These are phyloP conservation scores for Sordaria brevicollis DNA, from an alignment of 495 filamentous ascomycete genomes.

Conservation along the genomic window DNA sequence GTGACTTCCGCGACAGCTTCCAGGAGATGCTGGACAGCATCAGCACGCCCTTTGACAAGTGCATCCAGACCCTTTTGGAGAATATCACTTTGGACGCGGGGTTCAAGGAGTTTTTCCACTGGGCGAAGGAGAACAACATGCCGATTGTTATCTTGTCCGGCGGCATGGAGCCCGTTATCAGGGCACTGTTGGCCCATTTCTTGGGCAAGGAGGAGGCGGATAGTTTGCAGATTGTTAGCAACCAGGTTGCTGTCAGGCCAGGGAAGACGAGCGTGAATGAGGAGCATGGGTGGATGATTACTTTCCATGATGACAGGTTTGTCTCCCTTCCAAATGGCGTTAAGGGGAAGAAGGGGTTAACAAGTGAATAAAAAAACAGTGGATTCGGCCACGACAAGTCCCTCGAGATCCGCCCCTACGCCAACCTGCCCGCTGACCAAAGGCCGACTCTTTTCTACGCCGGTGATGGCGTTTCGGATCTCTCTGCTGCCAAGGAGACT, in stretches of 20 bases:
- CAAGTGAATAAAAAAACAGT: conserved; percentile 28
- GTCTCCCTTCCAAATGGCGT: not conserved
- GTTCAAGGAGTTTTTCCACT: conserved; percentile 79
- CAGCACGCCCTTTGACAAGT: conserved; percentile 66
- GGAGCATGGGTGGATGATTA: conserved; percentile 74
- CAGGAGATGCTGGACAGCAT: conserved; percentile 78
- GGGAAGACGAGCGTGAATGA: conserved; percentile 65
- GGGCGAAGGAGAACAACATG: conserved; percentile 68
- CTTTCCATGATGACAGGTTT: conserved; percentile 78
- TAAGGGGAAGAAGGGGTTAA: too few species aligned
- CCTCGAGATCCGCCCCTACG: conserved; percentile 74
- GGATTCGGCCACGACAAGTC: conserved; percentile 92
- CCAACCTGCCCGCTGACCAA: conserved; percentile 50
- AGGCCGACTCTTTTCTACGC: conserved; percentile 79
- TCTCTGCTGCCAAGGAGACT: conserved; percentile 80
- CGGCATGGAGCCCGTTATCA: conserved; percentile 88
- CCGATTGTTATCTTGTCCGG: conserved; percentile 85
- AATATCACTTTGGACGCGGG: conserved; percentile 82
- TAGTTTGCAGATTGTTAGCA: conserved; percentile 76
- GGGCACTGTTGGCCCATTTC: conserved; percentile 65
- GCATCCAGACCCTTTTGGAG: conserved; percentile 59
- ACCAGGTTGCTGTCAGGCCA: conserved; percentile 54
- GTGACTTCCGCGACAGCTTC: conserved; percentile 77
- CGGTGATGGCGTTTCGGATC: conserved; percentile 81
- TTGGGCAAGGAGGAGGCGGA: conserved; percentile 62